Base-by-base conservation (phyloP, 2,329 filamentous ascomycete genomes). In the Colletotrichum tabaci region DNA sequence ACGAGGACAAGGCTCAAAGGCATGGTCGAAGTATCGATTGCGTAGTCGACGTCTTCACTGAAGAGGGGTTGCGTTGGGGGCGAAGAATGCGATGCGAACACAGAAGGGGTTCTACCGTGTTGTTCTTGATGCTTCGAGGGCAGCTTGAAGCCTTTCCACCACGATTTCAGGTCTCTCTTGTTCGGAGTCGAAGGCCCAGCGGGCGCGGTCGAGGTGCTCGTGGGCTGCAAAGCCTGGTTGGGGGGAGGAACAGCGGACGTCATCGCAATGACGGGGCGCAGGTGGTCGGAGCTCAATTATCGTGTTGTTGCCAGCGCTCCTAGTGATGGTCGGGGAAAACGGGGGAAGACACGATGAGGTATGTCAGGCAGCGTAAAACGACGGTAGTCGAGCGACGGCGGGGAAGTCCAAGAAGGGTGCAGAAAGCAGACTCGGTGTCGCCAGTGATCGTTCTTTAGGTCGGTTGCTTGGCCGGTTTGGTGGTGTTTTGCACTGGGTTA, bases 61-160 rank as follows among this genome's bases (percentile, higher is more conserved):
- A 73, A 74, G 70, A 71, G 47, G 21, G 72, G 46, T 50, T 71
- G 73, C 15, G n/a, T 47, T 26, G 58, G 52, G 57, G 63, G 26
- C 42, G 66, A 53, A 23, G 26, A 16, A 38, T 66, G 47, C 42
- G 66, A 66, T 23, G 55, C 63, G 72, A 68, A 75, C 75, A 72
- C 75, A 73, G 74, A 79, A 73, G 75, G 76, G 77, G 87, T 87
- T 79, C 79, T 88, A 91, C 89, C 88, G 78, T 86, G 83, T 61
- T 84, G 77, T 75, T 91, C 89, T 66, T 89, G 86, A 70, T 87
- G 86, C 77, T 87, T 90, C 47, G 86, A 83, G 56, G 88, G 86
- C 65, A 93, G 89, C 84, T 96, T 96, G 85, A 99, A 98, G 77
- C 92, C 91, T 83, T 95, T 98, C 96, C 96, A 98, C 96, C 96